phyloP scores from a whole-genome alignment of 768 basidiomycete species.

The Mrakia blollopis region DNA sequence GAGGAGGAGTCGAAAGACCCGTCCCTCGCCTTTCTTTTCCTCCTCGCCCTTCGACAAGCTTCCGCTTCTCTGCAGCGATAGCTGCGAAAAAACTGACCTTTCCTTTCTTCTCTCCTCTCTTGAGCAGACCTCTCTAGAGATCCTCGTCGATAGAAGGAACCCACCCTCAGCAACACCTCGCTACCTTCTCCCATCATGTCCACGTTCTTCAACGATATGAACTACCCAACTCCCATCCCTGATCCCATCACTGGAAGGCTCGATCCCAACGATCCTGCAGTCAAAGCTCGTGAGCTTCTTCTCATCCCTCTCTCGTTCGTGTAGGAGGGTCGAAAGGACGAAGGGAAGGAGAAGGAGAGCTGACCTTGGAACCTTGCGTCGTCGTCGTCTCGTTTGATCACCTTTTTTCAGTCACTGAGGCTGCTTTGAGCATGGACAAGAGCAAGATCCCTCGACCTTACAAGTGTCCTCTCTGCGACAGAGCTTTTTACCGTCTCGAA shows the following conservation, averaged over 20 bases:
- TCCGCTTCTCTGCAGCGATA: too few species aligned
- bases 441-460: slow-evolving; percentile 68
- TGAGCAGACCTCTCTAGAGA: not conserved
- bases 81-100: too few species aligned
- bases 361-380: not conserved
- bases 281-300: slow-evolving; percentile 38
- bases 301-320: not conserved
- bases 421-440: slow-evolving; percentile 48
- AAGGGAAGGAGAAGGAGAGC: not conserved
- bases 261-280: slow-evolving; percentile 46
- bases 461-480: slow-evolving; percentile 92
- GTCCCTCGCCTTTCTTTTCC: not conserved
- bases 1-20: too few species aligned
- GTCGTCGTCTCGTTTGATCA: slow-evolving; percentile 10
- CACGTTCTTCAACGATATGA: slow-evolving; percentile 32
- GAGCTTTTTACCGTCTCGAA: slow-evolving; percentile 94
- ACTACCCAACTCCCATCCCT: slow-evolving; percentile 26
- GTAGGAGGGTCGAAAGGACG: not conserved
- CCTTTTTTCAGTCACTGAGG: slow-evolving; percentile 39
- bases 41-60: too few species aligned
- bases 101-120: not conserved
- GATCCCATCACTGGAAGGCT: slow-evolving; percentile 46
- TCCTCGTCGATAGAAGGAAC: too few species aligned
- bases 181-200: not conserved
- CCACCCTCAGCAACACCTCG: too few species aligned